These are phyloP conservation scores for Sequoiadendron giganteum DNA, from an alignment of 75 land plant species.

Conservation along the genomic window DNA sequence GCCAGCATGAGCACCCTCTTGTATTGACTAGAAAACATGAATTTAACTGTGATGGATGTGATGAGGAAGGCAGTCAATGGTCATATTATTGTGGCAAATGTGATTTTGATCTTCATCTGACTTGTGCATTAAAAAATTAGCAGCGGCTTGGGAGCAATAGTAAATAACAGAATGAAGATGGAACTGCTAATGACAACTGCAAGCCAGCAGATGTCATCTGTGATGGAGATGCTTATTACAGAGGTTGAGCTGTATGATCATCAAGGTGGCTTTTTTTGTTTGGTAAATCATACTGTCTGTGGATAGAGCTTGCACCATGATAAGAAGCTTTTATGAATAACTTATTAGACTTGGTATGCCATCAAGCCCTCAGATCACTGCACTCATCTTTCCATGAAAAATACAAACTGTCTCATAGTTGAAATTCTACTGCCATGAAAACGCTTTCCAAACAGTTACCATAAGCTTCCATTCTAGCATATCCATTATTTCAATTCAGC, in stretches of 20 bases:
- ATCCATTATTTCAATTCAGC: too few relatives aligned
- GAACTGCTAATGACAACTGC: background rate
- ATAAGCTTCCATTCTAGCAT: background rate
- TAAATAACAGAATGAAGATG: background rate
- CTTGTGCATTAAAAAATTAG: constrained; percentile 26
- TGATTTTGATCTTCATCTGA: constrained; percentile 40
- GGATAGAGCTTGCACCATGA: too few relatives aligned
- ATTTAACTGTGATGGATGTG: constrained; percentile 41
- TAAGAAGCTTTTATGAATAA: too few relatives aligned
- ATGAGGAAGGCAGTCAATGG: constrained; percentile 31
- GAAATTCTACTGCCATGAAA: background rate
- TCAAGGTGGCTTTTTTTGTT: background rate
- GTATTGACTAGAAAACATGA: background rate
- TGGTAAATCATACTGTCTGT: too few relatives aligned
- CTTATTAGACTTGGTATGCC: background rate
- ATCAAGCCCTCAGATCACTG: background rate
- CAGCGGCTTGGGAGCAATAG: too few relatives aligned
- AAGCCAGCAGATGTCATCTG: background rate
- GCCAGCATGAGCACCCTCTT: constrained; percentile 38
- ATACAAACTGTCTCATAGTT: background rate
- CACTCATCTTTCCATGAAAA: background rate
- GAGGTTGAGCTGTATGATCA: background rate
- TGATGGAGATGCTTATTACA: constrained; percentile 9
- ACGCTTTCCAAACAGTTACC: background rate
- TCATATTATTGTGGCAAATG: constrained; percentile 36